A percentile compares a stretch with the other conserved stretches of the same genome.
Conservation (phyloP, 495 filamentous ascomycete species). For the Letharia lupina region DNA sequence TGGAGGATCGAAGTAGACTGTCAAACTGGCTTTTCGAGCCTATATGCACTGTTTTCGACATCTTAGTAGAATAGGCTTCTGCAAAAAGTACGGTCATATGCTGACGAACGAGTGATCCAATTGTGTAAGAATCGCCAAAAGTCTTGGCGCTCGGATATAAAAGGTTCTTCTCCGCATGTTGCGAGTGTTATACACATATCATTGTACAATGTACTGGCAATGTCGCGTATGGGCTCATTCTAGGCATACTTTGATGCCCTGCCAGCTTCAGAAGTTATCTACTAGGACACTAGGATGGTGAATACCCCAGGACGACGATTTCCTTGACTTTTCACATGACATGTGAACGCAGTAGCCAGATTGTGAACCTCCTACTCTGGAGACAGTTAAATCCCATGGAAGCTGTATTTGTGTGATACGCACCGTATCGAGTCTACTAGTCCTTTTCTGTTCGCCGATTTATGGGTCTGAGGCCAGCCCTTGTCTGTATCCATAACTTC, state of each 20-base stretch:
- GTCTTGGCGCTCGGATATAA: conserved; percentile 3
- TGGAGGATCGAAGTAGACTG: conserved; percentile 55
- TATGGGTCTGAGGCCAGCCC: too few species aligned
- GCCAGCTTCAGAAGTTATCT: not conserved
- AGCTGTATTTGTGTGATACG: not conserved
- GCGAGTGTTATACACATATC: not conserved
- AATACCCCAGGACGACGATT: not conserved
- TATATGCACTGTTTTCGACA: conserved; percentile 63
- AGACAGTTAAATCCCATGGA: not conserved
- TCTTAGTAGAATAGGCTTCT: conserved; percentile 19
- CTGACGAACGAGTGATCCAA: not conserved
- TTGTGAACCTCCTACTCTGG: not conserved
- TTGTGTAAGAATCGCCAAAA: not conserved
- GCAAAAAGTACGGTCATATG: not conserved
- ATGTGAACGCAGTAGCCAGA: not conserved
- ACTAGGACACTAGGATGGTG: too few species aligned
- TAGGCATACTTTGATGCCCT: not conserved
- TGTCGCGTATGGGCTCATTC: not conserved
- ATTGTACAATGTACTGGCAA: not conserved
- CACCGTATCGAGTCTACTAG: not conserved
- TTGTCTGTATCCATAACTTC: not conserved
- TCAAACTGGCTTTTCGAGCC: conserved; percentile 62
- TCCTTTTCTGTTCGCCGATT: not conserved
- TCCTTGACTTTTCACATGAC: not conserved
- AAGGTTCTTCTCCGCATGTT: not conserved